A percentile compares a stretch with the other conserved stretches of the same genome.
Evolutionary conservation across 192 early-diverging fungal species (phyloP).

Genomic region (Diversispora eburnea): DNA sequence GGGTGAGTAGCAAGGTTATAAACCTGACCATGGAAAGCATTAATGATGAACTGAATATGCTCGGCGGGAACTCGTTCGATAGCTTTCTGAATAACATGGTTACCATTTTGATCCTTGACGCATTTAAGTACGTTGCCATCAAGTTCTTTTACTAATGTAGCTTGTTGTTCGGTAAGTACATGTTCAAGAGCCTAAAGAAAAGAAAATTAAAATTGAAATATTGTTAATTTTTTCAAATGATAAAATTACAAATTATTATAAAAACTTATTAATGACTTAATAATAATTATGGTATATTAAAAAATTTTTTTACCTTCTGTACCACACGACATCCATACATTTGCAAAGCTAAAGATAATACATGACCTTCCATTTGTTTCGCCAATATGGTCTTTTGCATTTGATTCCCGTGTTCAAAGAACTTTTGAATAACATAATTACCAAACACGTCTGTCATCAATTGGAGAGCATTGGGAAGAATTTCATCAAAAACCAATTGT

Average conservation of each 20-base stretch:
- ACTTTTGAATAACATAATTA: conserved; percentile 99
- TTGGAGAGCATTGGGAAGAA: conserved; percentile 83
- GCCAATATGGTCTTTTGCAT: conserved; percentile 90
- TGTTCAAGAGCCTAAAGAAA: conserved; percentile 75
- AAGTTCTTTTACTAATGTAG: conserved; percentile 83
- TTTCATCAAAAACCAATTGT: conserved; percentile 95
- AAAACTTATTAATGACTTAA: too few species aligned
- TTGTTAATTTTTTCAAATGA: not conserved
- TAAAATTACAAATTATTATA: not conserved
- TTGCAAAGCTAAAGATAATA: conserved; percentile 88
- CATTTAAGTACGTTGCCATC: conserved; percentile 96
- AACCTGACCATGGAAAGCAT: conserved; percentile 95
- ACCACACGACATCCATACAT: conserved; percentile 99
- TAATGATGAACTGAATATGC: conserved; percentile 95
- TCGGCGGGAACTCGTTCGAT: conserved; percentile 93
- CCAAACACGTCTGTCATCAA: conserved; percentile 99
- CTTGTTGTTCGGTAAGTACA: conserved; percentile 88
- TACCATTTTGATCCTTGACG: conserved; percentile 99
- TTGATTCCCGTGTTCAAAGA: conserved; percentile 97
- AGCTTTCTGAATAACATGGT: conserved; percentile 99
- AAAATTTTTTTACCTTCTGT: conserved; percentile 67
- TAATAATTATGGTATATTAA: too few species aligned
- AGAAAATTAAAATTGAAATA: conserved; percentile 18
- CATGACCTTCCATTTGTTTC: conserved; percentile 94
- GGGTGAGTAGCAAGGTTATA: conserved; percentile 95